Evolutionary conservation across 2,329 filamentous ascomycete species (phyloP), one percentile per base, ranked within the genome.

Genomic region (Rugonectria rugulosa): DNA sequence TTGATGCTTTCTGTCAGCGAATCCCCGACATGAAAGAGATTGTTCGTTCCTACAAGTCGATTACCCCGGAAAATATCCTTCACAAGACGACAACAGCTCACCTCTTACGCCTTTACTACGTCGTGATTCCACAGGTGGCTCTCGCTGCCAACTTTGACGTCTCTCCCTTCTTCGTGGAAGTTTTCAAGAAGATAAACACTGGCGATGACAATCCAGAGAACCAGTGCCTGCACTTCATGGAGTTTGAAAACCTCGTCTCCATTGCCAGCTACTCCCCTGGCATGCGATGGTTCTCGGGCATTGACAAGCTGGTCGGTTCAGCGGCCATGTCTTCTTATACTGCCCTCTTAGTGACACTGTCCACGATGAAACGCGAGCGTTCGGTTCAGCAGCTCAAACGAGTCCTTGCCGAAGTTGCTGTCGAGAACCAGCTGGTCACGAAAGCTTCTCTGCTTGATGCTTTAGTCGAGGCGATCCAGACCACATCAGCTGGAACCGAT

Each of bases 271-370:
- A 88, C 65, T 96, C 92, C 3, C 87, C 90, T 1, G 88, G 88
- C 6, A 95, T 97, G 87, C 87, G 89, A 59, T 98, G 94, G 94
- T 97, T 95, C 77, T 83, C 89, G 59, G 93, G 90, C 68, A 83
- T 78, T 55, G 84, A 89, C 61, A 81, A 81, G 1, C 77, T 89
- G n/a, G 70, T 73, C 2, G 77, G 84, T 32, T 65, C 66, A 15
- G 59, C 59, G 8, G 56, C 61, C 6, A 65, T 64, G 3, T 91
- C 89, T 4, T 89, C 90, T 0, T 91, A 92, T 59, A 84, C 85
- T n/a, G 86, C 87, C 0, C 79, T 94, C 19, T 72, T 94, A 6
- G 85, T 81, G 56, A 64, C 77, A 4, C 61, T 75, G 3, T 76
- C 72, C 38, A 63, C 63, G 15, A 65, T 66, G 37, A 64, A 70